Evolutionary conservation across 192 early-diverging fungal species (phyloP), one percentile per base, ranked within the genome.

Genomic region (Chytriomyces sp.): DNA sequence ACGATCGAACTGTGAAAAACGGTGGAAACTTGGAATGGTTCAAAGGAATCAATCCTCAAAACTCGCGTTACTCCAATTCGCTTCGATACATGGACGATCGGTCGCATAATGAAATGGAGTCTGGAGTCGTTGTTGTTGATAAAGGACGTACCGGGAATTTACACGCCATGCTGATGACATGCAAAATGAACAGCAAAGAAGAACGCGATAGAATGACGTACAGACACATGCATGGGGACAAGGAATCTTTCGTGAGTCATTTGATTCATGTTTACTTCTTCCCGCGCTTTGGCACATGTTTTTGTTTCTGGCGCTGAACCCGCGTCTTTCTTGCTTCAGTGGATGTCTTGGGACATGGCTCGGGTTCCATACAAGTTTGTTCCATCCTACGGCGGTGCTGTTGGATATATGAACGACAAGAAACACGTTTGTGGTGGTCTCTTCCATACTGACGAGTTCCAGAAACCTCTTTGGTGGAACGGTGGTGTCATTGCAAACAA

Each of bases 101-200:
- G 8, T 79, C 83, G 1, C 61, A 76, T 2, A 89, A 91, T 70
- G 91, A 92, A 67, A 85, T 88, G 76, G 91, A 92, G 66, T 88
- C 88, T 11, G 91, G 91, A 8, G 87, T 91, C 5, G 91, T 92
- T 5, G 72, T 91, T 11, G 83, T 92, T 20, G 83, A 92, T 80
- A 92, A 92, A 61, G 76, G 67, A 45, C 79, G 82, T 2, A 79
- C 83, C 0, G 64, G 70, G 10, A 60, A 60, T 45, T 77, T 92
- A 50, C 59, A 86, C 23, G 91, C 87, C 3, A 23, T 92, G 26
- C 28, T 92, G 18, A 83, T 87, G 8, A 83, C 80, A 0, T 91
- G 89, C 64, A 82, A 87, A 62, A 80, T 91, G 80, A 91, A 91
- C 63, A 53, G 43, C 1, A 53, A 65, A 13, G 64, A 43, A 13